Conservation (phyloP, 108 stramenopile species). For the Epithemia pelagica region DNA sequence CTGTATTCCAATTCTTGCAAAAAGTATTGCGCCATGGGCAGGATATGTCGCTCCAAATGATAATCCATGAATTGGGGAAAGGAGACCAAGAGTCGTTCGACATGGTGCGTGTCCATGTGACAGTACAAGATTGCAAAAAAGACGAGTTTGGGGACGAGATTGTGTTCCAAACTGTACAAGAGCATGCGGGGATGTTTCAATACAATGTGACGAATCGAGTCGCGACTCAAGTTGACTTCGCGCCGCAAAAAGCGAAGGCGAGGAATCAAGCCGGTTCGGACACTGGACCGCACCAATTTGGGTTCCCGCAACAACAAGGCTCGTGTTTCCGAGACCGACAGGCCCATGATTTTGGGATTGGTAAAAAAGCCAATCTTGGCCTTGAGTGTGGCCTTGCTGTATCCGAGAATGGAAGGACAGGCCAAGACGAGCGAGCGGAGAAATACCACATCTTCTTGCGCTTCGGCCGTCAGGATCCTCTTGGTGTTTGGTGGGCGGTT, state of each 20-base stretch:
- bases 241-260: constrained; percentile 45
- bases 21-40: constrained; percentile 61
- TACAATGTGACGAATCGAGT: constrained; percentile 43
- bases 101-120: constrained; percentile 43
- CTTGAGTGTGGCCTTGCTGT: constrained; percentile 48
- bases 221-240: constrained; percentile 46
- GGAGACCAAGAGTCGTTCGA: constrained; percentile 43
- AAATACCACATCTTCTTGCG: constrained; percentile 21
- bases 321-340: constrained; percentile 34
- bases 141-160: constrained; percentile 66
- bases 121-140: constrained; percentile 70
- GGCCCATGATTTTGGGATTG: constrained; percentile 38
- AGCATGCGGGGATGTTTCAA: constrained; percentile 57
- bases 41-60: constrained; percentile 60
- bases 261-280: constrained; percentile 56
- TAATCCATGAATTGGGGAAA: constrained; percentile 73
- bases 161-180: constrained; percentile 58
- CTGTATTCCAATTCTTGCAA: constrained; percentile 55
- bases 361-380: constrained; percentile 57
- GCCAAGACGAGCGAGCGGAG: constrained; percentile 43
- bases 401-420: constrained; percentile 57
- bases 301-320: constrained; percentile 48
- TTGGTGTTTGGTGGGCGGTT: no score
- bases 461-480: no score
- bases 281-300: constrained; percentile 43